A percentile compares a stretch with the other conserved stretches of the same genome.
Conservation (phyloP, 176 grass and related monocot species). For the Oryza rufipogon region DNA sequence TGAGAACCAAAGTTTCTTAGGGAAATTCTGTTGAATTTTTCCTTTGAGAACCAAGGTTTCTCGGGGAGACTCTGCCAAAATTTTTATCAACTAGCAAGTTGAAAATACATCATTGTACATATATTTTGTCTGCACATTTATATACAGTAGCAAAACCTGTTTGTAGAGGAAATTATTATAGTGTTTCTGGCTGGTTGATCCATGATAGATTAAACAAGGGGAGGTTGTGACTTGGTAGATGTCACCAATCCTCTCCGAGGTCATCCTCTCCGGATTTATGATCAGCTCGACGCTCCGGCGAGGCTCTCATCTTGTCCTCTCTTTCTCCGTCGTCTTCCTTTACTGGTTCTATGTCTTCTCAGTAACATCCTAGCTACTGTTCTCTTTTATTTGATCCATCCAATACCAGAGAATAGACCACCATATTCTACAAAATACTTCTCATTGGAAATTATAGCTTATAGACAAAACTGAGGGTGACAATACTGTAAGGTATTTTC, state of each 20-base stretch:
- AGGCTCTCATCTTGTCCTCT: constrained; percentile 80
- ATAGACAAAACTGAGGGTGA: not conserved
- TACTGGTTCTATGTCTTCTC: constrained; percentile 98
- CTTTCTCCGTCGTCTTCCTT: constrained; percentile 91
- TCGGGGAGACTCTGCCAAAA: constrained; percentile 16
- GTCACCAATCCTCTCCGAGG: constrained; percentile 62
- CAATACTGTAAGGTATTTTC: not conserved
- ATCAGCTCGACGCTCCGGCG: constrained; percentile 62
- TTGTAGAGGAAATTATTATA: not conserved
- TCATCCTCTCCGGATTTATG: constrained; percentile 60
- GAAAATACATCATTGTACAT: not conserved
- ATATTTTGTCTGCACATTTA: not conserved
- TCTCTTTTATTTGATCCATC: not conserved
- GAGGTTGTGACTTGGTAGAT: constrained; percentile 44
- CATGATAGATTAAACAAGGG: constrained; percentile 37
- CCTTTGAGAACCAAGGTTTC: not conserved
- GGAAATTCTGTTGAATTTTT: constrained; percentile 7
- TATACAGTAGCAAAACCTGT: not conserved
- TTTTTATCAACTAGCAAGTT: not conserved
- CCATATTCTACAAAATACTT: constrained; percentile 10
- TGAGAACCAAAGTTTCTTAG: not conserved
- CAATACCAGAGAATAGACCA: not conserved
- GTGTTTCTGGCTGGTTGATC: not conserved
- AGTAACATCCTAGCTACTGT: constrained; percentile 18
- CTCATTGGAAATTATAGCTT: constrained; percentile 25